These are phyloP conservation scores for Nannochloris sp. DNA, from an alignment of 139 green algal genomes.

Conservation along the genomic window DNA sequence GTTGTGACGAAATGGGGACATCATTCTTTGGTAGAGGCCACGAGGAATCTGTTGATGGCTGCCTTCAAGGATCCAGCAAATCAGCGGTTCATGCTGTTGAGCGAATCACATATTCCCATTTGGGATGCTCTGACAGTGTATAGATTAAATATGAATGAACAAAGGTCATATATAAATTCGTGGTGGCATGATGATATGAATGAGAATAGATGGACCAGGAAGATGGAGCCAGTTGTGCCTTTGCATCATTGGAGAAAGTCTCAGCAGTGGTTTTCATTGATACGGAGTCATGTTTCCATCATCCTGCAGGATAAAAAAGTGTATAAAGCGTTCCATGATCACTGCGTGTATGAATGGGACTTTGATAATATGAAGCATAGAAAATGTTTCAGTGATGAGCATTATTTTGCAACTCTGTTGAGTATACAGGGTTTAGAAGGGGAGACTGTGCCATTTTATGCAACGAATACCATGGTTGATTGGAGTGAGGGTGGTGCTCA, in stretches of 20 bases:
- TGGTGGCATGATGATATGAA: slow-evolving; percentile 4
- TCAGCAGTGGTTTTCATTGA: slow-evolving; percentile 22
- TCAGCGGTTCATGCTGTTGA: slow-evolving; percentile 21
- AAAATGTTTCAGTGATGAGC: slow-evolving; percentile 27
- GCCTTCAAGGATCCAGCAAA: neutral
- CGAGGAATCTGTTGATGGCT: neutral
- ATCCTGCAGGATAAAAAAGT: slow-evolving; percentile 22
- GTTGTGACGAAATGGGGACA: slow-evolving; percentile 14
- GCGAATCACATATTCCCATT: slow-evolving; percentile 21
- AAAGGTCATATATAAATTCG: slow-evolving; percentile 2
- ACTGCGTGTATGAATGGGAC: slow-evolving; percentile 18
- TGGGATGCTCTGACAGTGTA: slow-evolving; percentile 23
- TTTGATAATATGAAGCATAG: slow-evolving; percentile 9
- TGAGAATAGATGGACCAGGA: slow-evolving; percentile 11
- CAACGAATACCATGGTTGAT: slow-evolving; percentile 1
- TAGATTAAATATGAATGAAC: slow-evolving; percentile 17
- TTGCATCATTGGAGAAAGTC: slow-evolving; percentile 21
- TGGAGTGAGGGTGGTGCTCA: neutral
- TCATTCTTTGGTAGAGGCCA: slow-evolving; percentile 1
- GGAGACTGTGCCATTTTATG: slow-evolving; percentile 1
- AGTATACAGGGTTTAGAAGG: slow-evolving; percentile 3
- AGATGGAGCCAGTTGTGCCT: neutral
- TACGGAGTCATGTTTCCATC: slow-evolving; percentile 14
- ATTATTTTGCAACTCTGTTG: slow-evolving; percentile 29
- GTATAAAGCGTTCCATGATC: slow-evolving; percentile 23